Percentiles rank a stretch among this genome's conserved stretches.
phyloP scores from a whole-genome alignment of 805 yeast genomes.

The Kurtzmaniella fragi region DNA sequence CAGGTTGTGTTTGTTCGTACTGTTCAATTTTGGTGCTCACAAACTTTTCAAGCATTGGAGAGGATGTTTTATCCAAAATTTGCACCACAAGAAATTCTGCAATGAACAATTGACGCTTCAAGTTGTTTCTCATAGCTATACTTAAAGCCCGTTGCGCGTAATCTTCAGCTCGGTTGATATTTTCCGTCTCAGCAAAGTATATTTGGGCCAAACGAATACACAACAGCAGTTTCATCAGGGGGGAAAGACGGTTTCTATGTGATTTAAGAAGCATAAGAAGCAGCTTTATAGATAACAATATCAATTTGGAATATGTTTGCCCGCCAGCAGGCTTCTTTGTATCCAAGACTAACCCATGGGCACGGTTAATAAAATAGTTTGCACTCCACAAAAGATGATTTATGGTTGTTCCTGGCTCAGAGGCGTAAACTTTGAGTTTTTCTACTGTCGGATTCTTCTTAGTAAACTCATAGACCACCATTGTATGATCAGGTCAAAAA shows the following conservation, averaged over 20 bases:
- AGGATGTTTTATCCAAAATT: slow-evolving; percentile 24
- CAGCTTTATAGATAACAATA: slow-evolving; percentile 33
- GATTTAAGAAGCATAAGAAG: slow-evolving; percentile 25
- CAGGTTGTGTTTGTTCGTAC: slow-evolving; percentile 10
- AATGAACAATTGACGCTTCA: slow-evolving; percentile 17
- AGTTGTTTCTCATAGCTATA: slow-evolving; percentile 22
- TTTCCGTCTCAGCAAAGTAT: slow-evolving; percentile 37
- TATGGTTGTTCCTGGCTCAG: slow-evolving; percentile 2
- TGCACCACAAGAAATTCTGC: slow-evolving; percentile 33
- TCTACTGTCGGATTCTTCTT: slow-evolving; percentile 2
- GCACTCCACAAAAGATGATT: slow-evolving; percentile 13
- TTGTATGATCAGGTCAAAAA: too few species aligned
- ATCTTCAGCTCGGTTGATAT: slow-evolving; percentile 36
- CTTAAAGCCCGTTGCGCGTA: slow-evolving; percentile 26
- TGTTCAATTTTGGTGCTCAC: slow-evolving; percentile 19
- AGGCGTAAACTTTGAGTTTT: slow-evolving; percentile 3
- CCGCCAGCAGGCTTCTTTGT: slow-evolving; percentile 14
- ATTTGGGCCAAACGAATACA: slow-evolving; percentile 32
- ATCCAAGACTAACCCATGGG: slow-evolving; percentile 14
- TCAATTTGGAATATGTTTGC: slow-evolving; percentile 20
- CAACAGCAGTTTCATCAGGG: slow-evolving; percentile 25
- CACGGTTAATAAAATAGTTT: slow-evolving; percentile 16
- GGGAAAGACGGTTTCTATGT: slow-evolving; percentile 23
- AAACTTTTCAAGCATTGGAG: slow-evolving; percentile 23
- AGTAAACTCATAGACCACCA: not conserved